Percentiles rank a stretch among this genome's conserved stretches.
phyloP scores from a whole-genome alignment of 495 filamentous ascomycete genomes.

The Acidiella bohemica region DNA sequence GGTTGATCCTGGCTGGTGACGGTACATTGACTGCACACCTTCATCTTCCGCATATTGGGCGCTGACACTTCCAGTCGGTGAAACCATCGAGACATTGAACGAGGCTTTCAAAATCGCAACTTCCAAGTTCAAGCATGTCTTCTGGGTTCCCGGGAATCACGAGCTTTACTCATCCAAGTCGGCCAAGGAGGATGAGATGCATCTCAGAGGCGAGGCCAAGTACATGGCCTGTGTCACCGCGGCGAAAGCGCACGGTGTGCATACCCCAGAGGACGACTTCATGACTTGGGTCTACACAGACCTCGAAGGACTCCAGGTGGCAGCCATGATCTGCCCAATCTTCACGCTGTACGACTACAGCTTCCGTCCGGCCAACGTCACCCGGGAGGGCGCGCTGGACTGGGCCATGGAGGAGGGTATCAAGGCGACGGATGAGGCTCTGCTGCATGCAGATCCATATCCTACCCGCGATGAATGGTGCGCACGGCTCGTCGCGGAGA shows the following conservation, averaged over 20 bases:
- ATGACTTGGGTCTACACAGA: slow-evolving; percentile 28
- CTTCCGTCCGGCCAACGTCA: slow-evolving; percentile 27
- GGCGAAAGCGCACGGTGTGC: slow-evolving; percentile 25
- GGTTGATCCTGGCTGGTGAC: slow-evolving; percentile 30
- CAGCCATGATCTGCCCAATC: slow-evolving; percentile 27
- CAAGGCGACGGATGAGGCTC: slow-evolving; percentile 27
- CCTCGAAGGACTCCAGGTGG: slow-evolving; percentile 15
- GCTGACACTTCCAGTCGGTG: slow-evolving; percentile 21
- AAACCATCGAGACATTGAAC: slow-evolving; percentile 24
- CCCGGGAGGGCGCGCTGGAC: slow-evolving; percentile 22
- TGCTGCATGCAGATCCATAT: slow-evolving; percentile 28
- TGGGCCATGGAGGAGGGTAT: slow-evolving; percentile 31
- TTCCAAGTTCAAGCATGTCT: slow-evolving; percentile 26
- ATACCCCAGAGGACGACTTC: slow-evolving; percentile 30
- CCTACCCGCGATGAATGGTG: slow-evolving; percentile 28
- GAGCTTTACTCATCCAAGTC: slow-evolving; percentile 29
- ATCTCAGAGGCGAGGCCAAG: slow-evolving; percentile 26
- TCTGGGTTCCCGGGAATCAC: slow-evolving; percentile 31
- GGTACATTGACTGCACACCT: too few species aligned
- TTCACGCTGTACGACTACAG: slow-evolving; percentile 33
- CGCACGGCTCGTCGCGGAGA: slow-evolving; percentile 19
- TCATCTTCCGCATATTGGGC: too few species aligned
- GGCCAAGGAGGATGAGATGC: slow-evolving; percentile 18
- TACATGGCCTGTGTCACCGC: slow-evolving; percentile 27
- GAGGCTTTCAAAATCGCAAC: slow-evolving; percentile 26